phyloP scores from a whole-genome alignment of 2,329 filamentous ascomycete species.

The Scopulariopsis brevicaulis region DNA sequence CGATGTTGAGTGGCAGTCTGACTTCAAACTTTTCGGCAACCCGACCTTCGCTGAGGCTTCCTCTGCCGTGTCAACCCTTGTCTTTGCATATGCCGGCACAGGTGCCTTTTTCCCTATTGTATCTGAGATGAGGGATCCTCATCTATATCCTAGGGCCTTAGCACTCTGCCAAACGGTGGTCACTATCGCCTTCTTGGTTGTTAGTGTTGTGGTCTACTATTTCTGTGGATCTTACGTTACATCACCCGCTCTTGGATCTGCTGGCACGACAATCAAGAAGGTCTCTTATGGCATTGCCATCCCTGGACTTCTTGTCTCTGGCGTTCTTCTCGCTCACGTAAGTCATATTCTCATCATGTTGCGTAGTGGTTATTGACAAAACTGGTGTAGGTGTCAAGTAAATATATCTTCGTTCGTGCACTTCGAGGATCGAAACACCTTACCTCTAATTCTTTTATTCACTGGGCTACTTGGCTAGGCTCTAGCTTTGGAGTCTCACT shows the following conservation, averaged over 20 bases:
- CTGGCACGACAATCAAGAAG: conserved; percentile 27
- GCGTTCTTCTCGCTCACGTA: conserved; percentile 16
- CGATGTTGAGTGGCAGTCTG: conserved; percentile 12
- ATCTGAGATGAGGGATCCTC: conserved; percentile 21
- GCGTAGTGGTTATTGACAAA: background rate
- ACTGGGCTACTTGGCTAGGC: conserved; percentile 19
- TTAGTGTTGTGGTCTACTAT: conserved; percentile 28
- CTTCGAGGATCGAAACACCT: conserved; percentile 17
- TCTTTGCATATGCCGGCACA: conserved; percentile 25
- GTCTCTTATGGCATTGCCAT: conserved; percentile 28
- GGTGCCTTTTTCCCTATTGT: conserved; percentile 20
- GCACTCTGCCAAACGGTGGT: conserved; percentile 14
- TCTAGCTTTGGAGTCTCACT: conserved; percentile 14
- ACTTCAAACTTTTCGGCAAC: conserved; percentile 16
- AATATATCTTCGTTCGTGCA: conserved; percentile 15
- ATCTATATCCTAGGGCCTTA: conserved; percentile 15
- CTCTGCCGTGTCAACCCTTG: conserved; percentile 16
- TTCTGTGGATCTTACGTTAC: conserved; percentile 32
- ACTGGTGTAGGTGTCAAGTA: conserved; percentile 10
- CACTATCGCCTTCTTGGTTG: conserved; percentile 17
- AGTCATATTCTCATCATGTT: conserved; percentile 4
- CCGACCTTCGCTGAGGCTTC: conserved; percentile 18
- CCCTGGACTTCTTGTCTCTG: conserved; percentile 16
- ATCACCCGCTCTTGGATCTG: conserved; percentile 33
- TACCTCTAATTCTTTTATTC: conserved; percentile 14